Evolutionary conservation across 164 flowering plant genomes (phyloP).

Genomic region (Tinospora cordifolia): DNA sequence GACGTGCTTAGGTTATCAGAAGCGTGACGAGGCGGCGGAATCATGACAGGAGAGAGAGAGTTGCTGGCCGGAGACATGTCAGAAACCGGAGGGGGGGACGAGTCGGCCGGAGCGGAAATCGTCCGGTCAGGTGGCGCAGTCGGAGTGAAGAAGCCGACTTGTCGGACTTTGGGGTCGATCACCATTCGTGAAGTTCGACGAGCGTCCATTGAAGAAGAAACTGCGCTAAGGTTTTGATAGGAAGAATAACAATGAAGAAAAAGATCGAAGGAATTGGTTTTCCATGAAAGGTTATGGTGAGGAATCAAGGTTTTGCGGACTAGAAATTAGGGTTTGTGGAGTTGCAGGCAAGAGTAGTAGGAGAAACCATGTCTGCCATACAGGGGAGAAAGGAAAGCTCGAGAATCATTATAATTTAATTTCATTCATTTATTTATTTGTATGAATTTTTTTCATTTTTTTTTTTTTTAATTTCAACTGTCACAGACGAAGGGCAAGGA

Average conservation of each 20-base stretch:
- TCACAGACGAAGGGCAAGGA: no score
- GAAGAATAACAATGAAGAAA: neutral
- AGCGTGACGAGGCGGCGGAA: slow-evolving; percentile 61
- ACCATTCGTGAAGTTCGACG: slow-evolving; percentile 43
- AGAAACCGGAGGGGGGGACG: slow-evolving; percentile 33
- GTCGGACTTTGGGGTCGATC: slow-evolving; percentile 70
- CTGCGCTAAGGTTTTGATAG: slow-evolving; percentile 9
- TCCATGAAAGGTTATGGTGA: slow-evolving; percentile 9
- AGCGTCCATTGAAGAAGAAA: slow-evolving; percentile 38
- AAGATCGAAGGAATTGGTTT: neutral
- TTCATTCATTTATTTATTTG: neutral
- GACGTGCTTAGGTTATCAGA: slow-evolving; percentile 26
- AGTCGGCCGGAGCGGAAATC: slow-evolving; percentile 30
- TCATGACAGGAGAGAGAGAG: slow-evolving; percentile 71
- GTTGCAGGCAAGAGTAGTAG: neutral
- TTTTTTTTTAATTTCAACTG: neutral
- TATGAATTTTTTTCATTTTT: neutral
- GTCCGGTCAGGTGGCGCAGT: slow-evolving; percentile 36
- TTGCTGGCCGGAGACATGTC: slow-evolving; percentile 40
- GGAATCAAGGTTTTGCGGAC: neutral
- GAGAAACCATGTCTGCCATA: neutral
- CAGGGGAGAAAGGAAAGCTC: neutral
- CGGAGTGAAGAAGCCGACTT: slow-evolving; percentile 69
- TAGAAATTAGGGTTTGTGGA: slow-evolving; percentile 2
- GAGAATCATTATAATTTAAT: neutral